Evolutionary conservation across 495 filamentous ascomycete species (phyloP).

Genomic region (Cercophora scortea): DNA sequence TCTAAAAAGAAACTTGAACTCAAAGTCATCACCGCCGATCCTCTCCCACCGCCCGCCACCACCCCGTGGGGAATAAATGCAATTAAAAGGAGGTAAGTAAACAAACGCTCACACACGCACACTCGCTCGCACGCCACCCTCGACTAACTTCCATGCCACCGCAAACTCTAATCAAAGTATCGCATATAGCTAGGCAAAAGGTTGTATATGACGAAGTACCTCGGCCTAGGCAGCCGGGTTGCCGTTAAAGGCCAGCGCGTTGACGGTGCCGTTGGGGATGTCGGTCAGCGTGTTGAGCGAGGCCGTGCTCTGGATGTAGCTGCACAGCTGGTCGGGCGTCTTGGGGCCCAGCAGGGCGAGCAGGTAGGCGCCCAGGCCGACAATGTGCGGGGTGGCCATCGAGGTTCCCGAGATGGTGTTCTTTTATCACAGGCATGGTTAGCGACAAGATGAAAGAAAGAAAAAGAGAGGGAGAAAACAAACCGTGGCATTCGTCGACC

Average conservation of each 20-base stretch:
- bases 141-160: too few species aligned
- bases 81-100: too few species aligned
- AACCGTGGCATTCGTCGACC: slow-evolving; percentile 37
- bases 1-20: too few species aligned
- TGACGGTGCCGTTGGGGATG: slow-evolving; percentile 35
- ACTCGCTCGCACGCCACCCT: too few species aligned
- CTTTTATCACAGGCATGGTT: neutral
- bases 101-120: too few species aligned
- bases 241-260: slow-evolving; percentile 43
- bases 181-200: too few species aligned
- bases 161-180: too few species aligned
- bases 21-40: too few species aligned
- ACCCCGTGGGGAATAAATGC: too few species aligned
- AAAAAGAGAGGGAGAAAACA: slow-evolving; percentile 7
- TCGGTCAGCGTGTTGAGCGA: slow-evolving; percentile 23
- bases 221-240: slow-evolving; percentile 6
- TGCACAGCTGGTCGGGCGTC: slow-evolving; percentile 36
- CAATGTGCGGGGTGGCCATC: slow-evolving; percentile 56
- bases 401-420: slow-evolving; percentile 60
- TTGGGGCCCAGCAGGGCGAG: slow-evolving; percentile 36
- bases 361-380: slow-evolving; percentile 53
- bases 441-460: neutral
- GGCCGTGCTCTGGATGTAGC: slow-evolving; percentile 30
- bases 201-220: too few species aligned
- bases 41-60: too few species aligned